phyloP scores from a whole-genome alignment of 371 early-diverging fungal genomes.

The Mucor velutinosus region DNA sequence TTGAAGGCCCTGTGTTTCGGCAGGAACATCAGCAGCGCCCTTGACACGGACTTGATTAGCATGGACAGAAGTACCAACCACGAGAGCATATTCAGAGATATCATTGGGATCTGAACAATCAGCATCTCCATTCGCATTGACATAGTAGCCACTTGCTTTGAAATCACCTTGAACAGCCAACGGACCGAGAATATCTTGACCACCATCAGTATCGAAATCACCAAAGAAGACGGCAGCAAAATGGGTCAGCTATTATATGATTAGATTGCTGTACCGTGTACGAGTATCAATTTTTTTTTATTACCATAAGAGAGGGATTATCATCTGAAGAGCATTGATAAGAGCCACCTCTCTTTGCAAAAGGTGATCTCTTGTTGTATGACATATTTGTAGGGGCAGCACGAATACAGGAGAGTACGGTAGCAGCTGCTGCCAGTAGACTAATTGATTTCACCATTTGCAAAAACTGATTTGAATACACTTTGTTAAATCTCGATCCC shows the following conservation, averaged over 20 bases:
- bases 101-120: background rate
- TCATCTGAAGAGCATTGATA: background rate
- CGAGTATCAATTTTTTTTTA: background rate
- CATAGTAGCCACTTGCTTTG: slow-evolving; percentile 5
- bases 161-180: slow-evolving; percentile 16
- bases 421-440: background rate
- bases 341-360: background rate
- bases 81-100: slow-evolving; percentile 9
- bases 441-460: background rate
- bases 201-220: slow-evolving; percentile 6
- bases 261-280: background rate
- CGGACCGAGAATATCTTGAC: slow-evolving; percentile 17
- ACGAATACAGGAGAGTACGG: background rate
- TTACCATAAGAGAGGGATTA: background rate
- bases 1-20: background rate
- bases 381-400: background rate
- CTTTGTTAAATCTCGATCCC: background rate
- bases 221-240: slow-evolving; percentile 19
- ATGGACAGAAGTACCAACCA: slow-evolving; percentile 7
- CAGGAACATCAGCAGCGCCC: slow-evolving; percentile 7
- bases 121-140: slow-evolving; percentile 5
- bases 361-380: background rate
- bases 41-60: slow-evolving; percentile 11
- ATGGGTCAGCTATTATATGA: background rate
- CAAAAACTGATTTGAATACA: background rate